Evolutionary conservation across 805 yeast genomes (phyloP).

Genomic region (Kuraishia molischiana): DNA sequence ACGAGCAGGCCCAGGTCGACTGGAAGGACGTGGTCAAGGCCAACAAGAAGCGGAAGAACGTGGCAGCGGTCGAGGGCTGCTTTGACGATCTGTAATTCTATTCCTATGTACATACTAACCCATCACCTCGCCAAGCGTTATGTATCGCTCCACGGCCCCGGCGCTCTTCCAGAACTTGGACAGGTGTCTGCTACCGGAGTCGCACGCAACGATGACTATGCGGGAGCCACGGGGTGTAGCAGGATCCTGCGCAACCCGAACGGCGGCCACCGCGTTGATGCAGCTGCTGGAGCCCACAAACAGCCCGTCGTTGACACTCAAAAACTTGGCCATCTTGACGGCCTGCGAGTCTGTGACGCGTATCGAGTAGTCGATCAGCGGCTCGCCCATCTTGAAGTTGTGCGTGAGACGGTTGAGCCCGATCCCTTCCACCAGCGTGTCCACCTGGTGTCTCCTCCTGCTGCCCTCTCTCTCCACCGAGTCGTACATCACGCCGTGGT

Average conservation of each 20-base stretch:
- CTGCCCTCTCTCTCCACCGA: conserved; percentile 85
- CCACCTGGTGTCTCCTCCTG: conserved; percentile 91
- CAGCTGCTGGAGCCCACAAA: conserved; percentile 94
- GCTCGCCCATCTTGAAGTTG: conserved; percentile 68
- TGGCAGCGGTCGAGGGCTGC: conserved; percentile 36
- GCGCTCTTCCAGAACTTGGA: conserved; percentile 89
- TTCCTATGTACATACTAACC: conserved; percentile 5
- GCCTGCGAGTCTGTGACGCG: conserved; percentile 78
- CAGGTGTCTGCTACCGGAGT: conserved; percentile 82
- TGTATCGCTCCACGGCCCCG: conserved; percentile 21
- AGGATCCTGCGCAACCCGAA: conserved; percentile 36
- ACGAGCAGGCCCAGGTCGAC: conserved; percentile 47
- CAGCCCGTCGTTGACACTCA: conserved; percentile 77
- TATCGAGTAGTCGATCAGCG: conserved; percentile 64
- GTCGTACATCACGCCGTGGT: conserved; percentile 91
- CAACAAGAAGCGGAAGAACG: conserved; percentile 48
- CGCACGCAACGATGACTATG: conserved; percentile 84
- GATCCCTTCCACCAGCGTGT: conserved; percentile 88
- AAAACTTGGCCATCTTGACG: conserved; percentile 74
- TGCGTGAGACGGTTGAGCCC: conserved; percentile 83
- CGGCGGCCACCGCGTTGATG: conserved; percentile 86
- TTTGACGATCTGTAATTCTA: conserved; percentile 45
- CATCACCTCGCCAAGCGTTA: conserved; percentile 29
- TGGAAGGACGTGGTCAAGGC: conserved; percentile 80
- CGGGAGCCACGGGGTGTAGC: conserved; percentile 45